Evolutionary conservation across 164 flowering plant species (phyloP).

Genomic region (Houttuynia cordata): DNA sequence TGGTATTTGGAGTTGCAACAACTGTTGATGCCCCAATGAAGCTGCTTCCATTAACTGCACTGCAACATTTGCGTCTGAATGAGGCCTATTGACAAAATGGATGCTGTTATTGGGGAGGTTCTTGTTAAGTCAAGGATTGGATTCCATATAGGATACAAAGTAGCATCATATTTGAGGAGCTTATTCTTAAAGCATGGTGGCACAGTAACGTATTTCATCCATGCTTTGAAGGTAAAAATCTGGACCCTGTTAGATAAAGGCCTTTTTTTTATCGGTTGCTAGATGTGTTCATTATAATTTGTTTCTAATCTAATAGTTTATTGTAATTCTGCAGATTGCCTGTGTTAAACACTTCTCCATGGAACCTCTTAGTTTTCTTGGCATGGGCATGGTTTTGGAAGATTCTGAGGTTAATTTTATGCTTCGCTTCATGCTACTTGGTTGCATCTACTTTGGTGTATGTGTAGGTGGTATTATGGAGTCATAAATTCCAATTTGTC

Average conservation of each 20-base stretch:
- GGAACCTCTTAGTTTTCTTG: conserved; percentile 56
- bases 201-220: conserved; percentile 65
- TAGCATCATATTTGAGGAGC: conserved; percentile 60
- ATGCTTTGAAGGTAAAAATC: conserved; percentile 66
- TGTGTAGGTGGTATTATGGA: neutral
- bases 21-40: conserved; percentile 57
- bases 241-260: neutral
- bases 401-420: conserved; percentile 24
- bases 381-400: conserved; percentile 24
- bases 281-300: neutral
- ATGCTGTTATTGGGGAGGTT: conserved; percentile 62
- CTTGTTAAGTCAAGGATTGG: conserved; percentile 42
- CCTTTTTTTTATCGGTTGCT: neutral
- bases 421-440: neutral
- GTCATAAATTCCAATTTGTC: no score
- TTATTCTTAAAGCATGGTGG: conserved; percentile 82
- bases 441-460: neutral
- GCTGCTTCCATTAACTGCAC: conserved; percentile 42
- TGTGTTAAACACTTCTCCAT: conserved; percentile 52
- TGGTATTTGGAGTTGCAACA: conserved; percentile 77
- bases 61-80: conserved; percentile 42
- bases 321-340: conserved; percentile 46
- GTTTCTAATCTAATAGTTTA: neutral
- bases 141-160: conserved; percentile 55
- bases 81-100: conserved; percentile 75